Conservation (phyloP, 495 filamentous ascomycete genomes). For the Aspergillus ostianus region DNA sequence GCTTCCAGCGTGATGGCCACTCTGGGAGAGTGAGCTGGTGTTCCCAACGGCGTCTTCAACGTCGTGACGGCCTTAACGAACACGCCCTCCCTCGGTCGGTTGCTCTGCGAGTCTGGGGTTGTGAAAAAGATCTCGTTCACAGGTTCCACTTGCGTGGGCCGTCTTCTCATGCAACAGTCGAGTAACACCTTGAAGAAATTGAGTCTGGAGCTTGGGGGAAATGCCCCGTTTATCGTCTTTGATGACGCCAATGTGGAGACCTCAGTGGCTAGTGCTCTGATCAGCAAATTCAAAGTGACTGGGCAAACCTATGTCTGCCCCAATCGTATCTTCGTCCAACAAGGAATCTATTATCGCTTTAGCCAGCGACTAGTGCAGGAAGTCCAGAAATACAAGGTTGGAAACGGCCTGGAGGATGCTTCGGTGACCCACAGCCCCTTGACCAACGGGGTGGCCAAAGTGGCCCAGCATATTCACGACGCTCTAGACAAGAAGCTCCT, state of each 20-base stretch:
- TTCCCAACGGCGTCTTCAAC: conserved; percentile 51
- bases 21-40: conserved; percentile 48
- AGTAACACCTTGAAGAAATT: conserved; percentile 50
- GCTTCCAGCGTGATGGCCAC: conserved; percentile 45
- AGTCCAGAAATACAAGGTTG: conserved; percentile 63
- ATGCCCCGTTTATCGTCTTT: conserved; percentile 55
- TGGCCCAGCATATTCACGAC: conserved; percentile 70
- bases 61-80: conserved; percentile 46
- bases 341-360: conserved; percentile 44
- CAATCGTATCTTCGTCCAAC: conserved; percentile 61
- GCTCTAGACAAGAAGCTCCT: conserved; percentile 48
- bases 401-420: conserved; percentile 60
- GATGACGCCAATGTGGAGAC: conserved; percentile 50
- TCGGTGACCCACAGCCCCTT: conserved; percentile 71
- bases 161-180: conserved; percentile 50
- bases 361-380: conserved; percentile 56
- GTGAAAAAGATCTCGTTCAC: conserved; percentile 54
- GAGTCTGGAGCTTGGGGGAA: conserved; percentile 53
- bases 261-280: conserved; percentile 43
- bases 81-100: conserved; percentile 39
- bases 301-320: conserved; percentile 66
- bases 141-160: conserved; percentile 49
- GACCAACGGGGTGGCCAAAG: conserved; percentile 73
- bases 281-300: conserved; percentile 50
- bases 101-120: conserved; percentile 37